phyloP scores from a whole-genome alignment of 1,284 basidiomycete species.

The Apiotrichum montevideense region DNA sequence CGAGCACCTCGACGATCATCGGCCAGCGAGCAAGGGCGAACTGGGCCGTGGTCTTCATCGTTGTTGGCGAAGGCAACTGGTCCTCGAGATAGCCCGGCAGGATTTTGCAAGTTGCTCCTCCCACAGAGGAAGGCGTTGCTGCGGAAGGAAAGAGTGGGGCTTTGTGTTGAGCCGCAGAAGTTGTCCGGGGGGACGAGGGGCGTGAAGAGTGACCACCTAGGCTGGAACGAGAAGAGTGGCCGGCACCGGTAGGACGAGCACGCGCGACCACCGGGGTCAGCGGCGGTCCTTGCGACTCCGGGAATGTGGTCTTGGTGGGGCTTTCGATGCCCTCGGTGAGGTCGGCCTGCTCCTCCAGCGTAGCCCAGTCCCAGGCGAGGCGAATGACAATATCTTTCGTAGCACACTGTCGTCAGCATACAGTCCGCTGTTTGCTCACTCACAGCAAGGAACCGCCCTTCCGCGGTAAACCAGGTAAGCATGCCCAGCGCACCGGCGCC shows the following conservation, averaged over 20 bases:
- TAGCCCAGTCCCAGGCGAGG: slow-evolving; percentile 70
- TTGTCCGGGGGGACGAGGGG: not conserved
- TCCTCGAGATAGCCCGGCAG: not conserved
- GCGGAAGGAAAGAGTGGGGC: no score
- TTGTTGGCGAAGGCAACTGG: slow-evolving; percentile 5
- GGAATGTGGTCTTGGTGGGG: not conserved
- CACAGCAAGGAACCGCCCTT: slow-evolving; percentile 83
- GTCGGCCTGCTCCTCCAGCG: slow-evolving; percentile 27
- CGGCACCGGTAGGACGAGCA: slow-evolving; percentile 39
- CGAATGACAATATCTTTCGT: slow-evolving; percentile 82
- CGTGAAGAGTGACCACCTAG: slow-evolving; percentile 26
- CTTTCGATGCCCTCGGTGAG: slow-evolving; percentile 3
- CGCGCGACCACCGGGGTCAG: slow-evolving; percentile 20
- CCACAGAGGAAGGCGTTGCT: not conserved
- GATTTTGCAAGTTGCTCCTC: not conserved
- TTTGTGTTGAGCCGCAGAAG: not conserved
- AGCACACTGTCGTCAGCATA: slow-evolving; percentile 59
- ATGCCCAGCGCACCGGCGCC: slow-evolving; percentile 47
- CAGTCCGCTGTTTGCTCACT: slow-evolving; percentile 18
- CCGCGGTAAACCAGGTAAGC: slow-evolving; percentile 76
- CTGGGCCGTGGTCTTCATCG: slow-evolving; percentile 10
- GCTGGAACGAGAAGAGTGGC: slow-evolving; percentile 33
- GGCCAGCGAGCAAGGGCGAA: slow-evolving; percentile 18
- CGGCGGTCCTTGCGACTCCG: not conserved
- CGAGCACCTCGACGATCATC: slow-evolving; percentile 23